A percentile compares a stretch with the other conserved stretches of the same genome.
Evolutionary conservation across 129 eudicot species (phyloP).

Genomic region (Scalesia atractyloides): DNA sequence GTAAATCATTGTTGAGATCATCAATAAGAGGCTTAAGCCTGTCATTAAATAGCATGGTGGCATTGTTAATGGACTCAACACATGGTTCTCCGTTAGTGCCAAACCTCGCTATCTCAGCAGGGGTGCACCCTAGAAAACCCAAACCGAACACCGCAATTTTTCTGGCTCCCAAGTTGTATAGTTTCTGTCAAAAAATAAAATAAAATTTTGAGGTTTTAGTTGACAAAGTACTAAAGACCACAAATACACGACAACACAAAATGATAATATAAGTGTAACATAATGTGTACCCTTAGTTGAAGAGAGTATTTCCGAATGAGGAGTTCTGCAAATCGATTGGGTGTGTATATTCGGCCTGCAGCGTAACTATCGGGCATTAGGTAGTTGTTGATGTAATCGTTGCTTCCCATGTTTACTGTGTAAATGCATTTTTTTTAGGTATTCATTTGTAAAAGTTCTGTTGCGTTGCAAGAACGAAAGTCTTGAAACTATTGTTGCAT

Average conservation of each 20-base stretch:
- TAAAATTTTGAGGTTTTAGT: not conserved
- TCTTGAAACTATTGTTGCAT: conserved; percentile 22
- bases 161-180: conserved; percentile 50
- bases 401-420: conserved; percentile 42
- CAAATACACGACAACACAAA: not conserved
- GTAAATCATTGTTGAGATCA: conserved; percentile 23
- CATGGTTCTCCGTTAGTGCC: conserved; percentile 33
- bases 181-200: conserved; percentile 27
- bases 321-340: conserved; percentile 30
- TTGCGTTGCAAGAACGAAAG: conserved; percentile 15
- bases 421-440: conserved; percentile 41
- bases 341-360: conserved; percentile 10
- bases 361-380: conserved; percentile 28
- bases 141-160: conserved; percentile 46
- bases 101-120: conserved; percentile 22
- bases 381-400: conserved; percentile 55
- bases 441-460: conserved; percentile 16
- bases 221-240: not conserved
- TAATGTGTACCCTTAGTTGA: conserved; percentile 41
- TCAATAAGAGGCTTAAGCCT: conserved; percentile 43
- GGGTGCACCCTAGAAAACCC: conserved; percentile 47
- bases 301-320: conserved; percentile 29
- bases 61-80: conserved; percentile 26
- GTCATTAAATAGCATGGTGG: conserved; percentile 38
- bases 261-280: not conserved